Percentiles rank a stretch among this genome's conserved stretches.
phyloP scores from a whole-genome alignment of 768 basidiomycete genomes.

The Hypsizygus marmoreus region DNA sequence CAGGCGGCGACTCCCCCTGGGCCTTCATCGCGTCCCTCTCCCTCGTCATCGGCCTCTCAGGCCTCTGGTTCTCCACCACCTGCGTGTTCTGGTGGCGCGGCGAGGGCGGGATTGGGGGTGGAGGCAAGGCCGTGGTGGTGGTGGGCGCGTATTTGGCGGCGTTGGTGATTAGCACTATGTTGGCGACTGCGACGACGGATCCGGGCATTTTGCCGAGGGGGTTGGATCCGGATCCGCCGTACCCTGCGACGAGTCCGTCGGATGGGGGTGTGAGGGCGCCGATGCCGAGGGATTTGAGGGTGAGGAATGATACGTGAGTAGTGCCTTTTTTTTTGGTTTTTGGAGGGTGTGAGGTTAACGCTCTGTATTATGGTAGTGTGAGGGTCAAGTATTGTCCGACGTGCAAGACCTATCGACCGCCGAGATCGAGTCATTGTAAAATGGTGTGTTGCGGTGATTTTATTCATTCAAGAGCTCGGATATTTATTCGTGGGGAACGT shows the following conservation, averaged over 20 bases:
- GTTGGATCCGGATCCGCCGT: slow-evolving; percentile 85
- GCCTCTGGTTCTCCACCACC: slow-evolving; percentile 86
- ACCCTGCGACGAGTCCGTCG: slow-evolving; percentile 60
- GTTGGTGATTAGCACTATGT: slow-evolving; percentile 73
- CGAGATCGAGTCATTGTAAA: slow-evolving; percentile 94
- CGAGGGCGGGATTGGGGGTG: slow-evolving; percentile 54
- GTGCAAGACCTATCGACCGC: slow-evolving; percentile 90
- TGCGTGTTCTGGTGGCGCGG: slow-evolving; percentile 89
- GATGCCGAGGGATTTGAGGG: slow-evolving; percentile 78
- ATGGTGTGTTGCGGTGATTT: slow-evolving; percentile 62
- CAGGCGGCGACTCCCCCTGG: slow-evolving; percentile 84
- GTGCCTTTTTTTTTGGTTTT: neutral
- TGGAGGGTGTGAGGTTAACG: slow-evolving; percentile 5
- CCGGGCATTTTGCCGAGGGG: slow-evolving; percentile 89
- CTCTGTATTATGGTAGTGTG: slow-evolving; percentile 55
- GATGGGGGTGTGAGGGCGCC: slow-evolving; percentile 66
- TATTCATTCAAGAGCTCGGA: too few relatives aligned
- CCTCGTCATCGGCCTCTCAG: slow-evolving; percentile 67
- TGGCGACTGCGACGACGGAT: slow-evolving; percentile 77
- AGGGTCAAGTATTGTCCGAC: slow-evolving; percentile 94
- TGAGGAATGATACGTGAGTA: slow-evolving; percentile 75
- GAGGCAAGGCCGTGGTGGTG: slow-evolving; percentile 45
- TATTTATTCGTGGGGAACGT: slow-evolving; percentile 4
- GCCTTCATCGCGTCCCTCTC: slow-evolving; percentile 72
- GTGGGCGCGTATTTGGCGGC: slow-evolving; percentile 54